phyloP scores from a whole-genome alignment of 148 eudicot species.

The Camellia japonica region DNA sequence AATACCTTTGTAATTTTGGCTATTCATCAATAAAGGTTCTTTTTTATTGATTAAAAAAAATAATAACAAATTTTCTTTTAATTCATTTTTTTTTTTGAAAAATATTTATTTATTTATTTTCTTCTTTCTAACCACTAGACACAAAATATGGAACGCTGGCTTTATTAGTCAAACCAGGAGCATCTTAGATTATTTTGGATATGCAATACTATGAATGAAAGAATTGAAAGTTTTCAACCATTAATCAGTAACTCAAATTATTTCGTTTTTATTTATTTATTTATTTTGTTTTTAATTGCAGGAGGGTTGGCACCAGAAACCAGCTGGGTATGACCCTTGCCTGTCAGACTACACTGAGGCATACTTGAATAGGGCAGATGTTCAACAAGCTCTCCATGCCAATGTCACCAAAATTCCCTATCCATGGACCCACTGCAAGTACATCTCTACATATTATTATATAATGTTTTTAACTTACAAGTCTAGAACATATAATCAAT shows the following conservation, averaged over 20 bases:
- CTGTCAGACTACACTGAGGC: slow-evolving; percentile 49
- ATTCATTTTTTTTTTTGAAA: too few species aligned
- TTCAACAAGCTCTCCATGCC: slow-evolving; percentile 85
- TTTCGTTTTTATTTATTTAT: neutral
- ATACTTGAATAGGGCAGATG: slow-evolving; percentile 72
- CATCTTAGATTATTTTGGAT: neutral
- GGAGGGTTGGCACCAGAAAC: slow-evolving; percentile 52
- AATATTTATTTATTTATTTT: too few species aligned
- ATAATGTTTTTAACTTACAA: too few species aligned
- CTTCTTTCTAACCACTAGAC: too few species aligned
- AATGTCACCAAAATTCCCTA: slow-evolving; percentile 71
- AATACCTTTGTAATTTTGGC: too few species aligned
- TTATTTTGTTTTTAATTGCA: slow-evolving; percentile 2
- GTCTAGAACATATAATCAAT: too few species aligned
- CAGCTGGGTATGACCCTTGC: slow-evolving; percentile 85
- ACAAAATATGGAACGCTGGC: too few species aligned
- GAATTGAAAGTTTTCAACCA: neutral
- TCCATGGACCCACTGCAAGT: slow-evolving; percentile 92
- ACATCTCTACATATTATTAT: neutral
- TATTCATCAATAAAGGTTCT: too few species aligned
- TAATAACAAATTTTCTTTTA: too few species aligned
- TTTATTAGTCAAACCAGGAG: neutral
- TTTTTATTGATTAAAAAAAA: too few species aligned
- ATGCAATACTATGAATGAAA: neutral
- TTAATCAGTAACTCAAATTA: neutral